Percentiles rank a stretch among this genome's conserved stretches.
phyloP scores from a whole-genome alignment of 331 rosid genomes.

The Erythrophleum ivorense region DNA sequence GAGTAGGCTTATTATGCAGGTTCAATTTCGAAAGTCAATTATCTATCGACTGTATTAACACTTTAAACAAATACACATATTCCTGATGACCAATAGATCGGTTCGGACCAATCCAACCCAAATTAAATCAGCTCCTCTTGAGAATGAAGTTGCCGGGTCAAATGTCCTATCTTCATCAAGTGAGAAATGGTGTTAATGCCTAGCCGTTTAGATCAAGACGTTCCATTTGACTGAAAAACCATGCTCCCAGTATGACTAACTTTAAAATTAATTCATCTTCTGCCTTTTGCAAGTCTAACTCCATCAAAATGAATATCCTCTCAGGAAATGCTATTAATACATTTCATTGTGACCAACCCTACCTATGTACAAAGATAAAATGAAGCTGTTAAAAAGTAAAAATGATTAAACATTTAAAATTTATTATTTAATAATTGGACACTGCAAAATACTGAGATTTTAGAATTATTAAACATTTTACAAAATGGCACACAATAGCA shows the following conservation, averaged over 20 bases:
- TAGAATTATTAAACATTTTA: neutral
- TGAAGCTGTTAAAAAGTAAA: neutral
- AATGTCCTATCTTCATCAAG: slow-evolving; percentile 24
- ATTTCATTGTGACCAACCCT: neutral
- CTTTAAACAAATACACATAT: neutral
- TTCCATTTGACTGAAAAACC: slow-evolving; percentile 1
- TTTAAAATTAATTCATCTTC: slow-evolving; percentile 19
- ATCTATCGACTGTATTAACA: neutral
- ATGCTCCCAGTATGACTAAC: neutral
- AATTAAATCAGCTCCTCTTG: slow-evolving; percentile 8
- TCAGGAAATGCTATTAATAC: neutral
- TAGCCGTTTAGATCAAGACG: slow-evolving; percentile 5
- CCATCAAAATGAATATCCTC: neutral
- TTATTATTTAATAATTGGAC: neutral
- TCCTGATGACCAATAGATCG: neutral
- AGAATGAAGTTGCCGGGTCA: slow-evolving; percentile 22
- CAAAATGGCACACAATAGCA: neutral
- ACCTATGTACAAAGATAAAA: neutral
- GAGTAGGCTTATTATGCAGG: neutral
- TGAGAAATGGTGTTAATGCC: neutral
- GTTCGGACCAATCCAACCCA: neutral
- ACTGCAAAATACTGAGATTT: neutral
- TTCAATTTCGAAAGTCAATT: slow-evolving; percentile 13
- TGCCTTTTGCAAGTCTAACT: neutral
- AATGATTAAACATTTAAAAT: neutral